These are phyloP conservation scores for Phytophthora rubi DNA, from an alignment of 352 stramenopile species.

Conservation along the genomic window DNA sequence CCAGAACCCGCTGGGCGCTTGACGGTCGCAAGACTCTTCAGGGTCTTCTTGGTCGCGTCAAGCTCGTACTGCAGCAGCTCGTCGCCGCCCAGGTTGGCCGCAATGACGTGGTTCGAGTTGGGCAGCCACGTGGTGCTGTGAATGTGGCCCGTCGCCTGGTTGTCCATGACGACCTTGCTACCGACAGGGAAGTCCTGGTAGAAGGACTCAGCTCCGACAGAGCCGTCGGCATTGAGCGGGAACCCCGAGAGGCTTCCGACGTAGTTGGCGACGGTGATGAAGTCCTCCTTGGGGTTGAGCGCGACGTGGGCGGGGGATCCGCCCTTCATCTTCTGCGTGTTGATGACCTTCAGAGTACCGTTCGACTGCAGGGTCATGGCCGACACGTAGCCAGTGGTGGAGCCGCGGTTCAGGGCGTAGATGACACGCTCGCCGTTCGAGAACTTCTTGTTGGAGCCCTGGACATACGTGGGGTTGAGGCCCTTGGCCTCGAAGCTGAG, in stretches of 20 bases:
- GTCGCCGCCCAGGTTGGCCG: conserved; percentile 66
- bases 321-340: conserved; percentile 56
- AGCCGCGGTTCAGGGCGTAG: conserved; percentile 60
- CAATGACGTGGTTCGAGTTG: conserved; percentile 47
- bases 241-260: conserved; percentile 63
- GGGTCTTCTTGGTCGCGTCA: conserved; percentile 41
- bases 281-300: conserved; percentile 56
- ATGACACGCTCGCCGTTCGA: conserved; percentile 41
- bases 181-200: conserved; percentile 48
- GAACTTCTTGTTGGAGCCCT: conserved; percentile 37
- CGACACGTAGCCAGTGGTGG: conserved; percentile 53
- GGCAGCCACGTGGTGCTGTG: conserved; percentile 70
- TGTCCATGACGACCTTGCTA: conserved; percentile 45
- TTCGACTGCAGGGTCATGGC: conserved; percentile 46
- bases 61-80: conserved; percentile 59
- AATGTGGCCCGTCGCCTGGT: conserved; percentile 55
- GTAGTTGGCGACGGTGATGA: conserved; percentile 67
- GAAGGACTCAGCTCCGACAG: conserved; percentile 40
- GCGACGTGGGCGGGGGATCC: conserved; percentile 46
- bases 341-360: conserved; percentile 49
- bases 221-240: conserved; percentile 52
- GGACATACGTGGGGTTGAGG: conserved; percentile 68
- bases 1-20: conserved; percentile 47
- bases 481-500: conserved; percentile 38
- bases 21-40: conserved; percentile 33